Evolutionary conservation across 805 yeast species (phyloP), one percentile per base, ranked within the genome.

Genomic region (Starmerella ratchasimensis): DNA sequence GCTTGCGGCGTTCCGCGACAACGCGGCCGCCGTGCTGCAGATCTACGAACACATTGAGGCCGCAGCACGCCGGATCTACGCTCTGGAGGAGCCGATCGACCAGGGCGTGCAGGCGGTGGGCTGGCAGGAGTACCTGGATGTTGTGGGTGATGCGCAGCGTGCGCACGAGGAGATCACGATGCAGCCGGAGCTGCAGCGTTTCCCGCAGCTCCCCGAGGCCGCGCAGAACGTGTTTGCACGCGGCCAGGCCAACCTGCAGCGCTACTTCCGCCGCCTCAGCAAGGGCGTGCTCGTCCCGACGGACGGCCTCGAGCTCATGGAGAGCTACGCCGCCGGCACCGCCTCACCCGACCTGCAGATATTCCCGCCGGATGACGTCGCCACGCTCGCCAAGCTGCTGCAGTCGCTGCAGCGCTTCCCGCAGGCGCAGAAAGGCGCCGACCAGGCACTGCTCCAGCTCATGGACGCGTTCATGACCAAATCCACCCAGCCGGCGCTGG

Each of bases 221-320:
- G 29, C 49, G 29, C 41, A 38, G 14, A 18, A 27, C 26, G 19
- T 39, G 24, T 31, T 36, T 37, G 14, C 28, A 37, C 14, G 29
- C 27, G 47, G 48, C 26, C 18, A 37, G 13, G 31, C 16, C 13
- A 28, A 43, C 24, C 31, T 42, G 26, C 25, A 38, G 31, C 31
- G 31, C 30, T 34, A 31, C 31, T 14, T 38, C 31, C 58, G 58
- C 39, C 56, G 53, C 22, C 61, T 64, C 42, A 58, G 62, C 30
- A 59, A 61, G 24, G 59, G 64, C 1, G 62, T 66, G 27, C 62
- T 62, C 42, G 59, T 64, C 48, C 61, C 75, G 38, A 65, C 65
- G 47, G 61, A 56, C 38, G 56, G 76, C 44, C 49, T 73, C 38
- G 61, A 60, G 31, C 67, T 65, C 13, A 17, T 6, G 4, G 5